phyloP scores from a whole-genome alignment of 768 basidiomycete species.

The Leucocoprinus sp. region DNA sequence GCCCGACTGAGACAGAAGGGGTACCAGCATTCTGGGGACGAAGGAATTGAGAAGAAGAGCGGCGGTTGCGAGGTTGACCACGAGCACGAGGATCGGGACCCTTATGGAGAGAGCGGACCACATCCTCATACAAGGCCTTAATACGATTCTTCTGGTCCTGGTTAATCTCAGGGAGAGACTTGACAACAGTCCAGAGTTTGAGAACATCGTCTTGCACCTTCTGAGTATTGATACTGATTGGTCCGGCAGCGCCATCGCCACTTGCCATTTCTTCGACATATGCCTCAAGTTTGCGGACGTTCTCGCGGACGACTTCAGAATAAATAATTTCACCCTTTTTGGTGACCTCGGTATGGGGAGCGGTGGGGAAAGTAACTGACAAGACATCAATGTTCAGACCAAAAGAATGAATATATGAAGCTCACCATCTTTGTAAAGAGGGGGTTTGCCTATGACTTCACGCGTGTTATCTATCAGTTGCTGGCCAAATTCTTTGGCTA shows the following conservation, averaged over 20 bases:
- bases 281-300: conserved; percentile 94
- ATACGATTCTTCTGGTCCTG: conserved; percentile 95
- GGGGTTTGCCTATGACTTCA: conserved; percentile 76
- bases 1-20: conserved; percentile 71
- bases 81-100: conserved; percentile 50
- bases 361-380: conserved; percentile 94
- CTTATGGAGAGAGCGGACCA: conserved; percentile 87
- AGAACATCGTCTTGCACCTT: conserved; percentile 97
- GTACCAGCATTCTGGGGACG: conserved; percentile 79
- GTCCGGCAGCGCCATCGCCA: conserved; percentile 74
- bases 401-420: conserved; percentile 9
- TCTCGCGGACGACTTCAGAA: conserved; percentile 90
- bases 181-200: conserved; percentile 96
- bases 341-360: conserved; percentile 90
- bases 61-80: conserved; percentile 51
- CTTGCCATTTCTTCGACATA: conserved; percentile 99
- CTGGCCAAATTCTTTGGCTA: conserved; percentile 97
- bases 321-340: conserved; percentile 93
- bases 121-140: conserved; percentile 92
- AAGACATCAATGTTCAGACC: neutral
- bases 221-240: conserved; percentile 92
- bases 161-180: conserved; percentile 94
- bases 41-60: conserved; percentile 95
- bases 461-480: conserved; percentile 90
- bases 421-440: conserved; percentile 92